Conservation (phyloP, 345 rosid species). For the Brassica rapa region DNA sequence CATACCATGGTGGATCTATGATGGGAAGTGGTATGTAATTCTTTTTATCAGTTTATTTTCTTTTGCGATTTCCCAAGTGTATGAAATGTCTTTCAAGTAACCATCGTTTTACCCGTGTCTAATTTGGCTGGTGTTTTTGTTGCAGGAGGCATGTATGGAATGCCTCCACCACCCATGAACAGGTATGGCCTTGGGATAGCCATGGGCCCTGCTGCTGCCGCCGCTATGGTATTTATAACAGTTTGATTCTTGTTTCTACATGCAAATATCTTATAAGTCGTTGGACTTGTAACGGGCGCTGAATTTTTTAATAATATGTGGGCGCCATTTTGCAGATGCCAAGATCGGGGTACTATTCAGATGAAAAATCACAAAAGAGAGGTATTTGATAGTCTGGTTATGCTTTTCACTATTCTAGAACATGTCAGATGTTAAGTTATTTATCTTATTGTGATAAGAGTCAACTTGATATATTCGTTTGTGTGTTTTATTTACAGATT, state of each 20-base stretch:
- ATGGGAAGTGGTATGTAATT: constrained; percentile 69
- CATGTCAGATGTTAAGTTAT: neutral
- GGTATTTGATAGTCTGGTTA: constrained; percentile 37
- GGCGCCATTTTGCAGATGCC: constrained; percentile 59
- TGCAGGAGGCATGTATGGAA: constrained; percentile 72
- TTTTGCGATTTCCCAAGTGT: neutral
- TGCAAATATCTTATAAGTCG: constrained; percentile 2
- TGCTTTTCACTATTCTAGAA: neutral
- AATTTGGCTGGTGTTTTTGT: constrained; percentile 8
- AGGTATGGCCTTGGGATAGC: constrained; percentile 88
- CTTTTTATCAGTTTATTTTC: neutral
- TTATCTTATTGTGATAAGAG: neutral
- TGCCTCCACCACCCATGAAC: constrained; percentile 82
- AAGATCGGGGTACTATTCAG: constrained; percentile 79
- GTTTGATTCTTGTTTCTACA: constrained; percentile 10
- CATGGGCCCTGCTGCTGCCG: constrained; percentile 74
- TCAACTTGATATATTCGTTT: constrained; percentile 4
- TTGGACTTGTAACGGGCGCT: neutral
- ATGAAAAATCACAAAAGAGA: constrained; percentile 70
- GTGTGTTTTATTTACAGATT: constrained; percentile 48
- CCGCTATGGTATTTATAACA: constrained; percentile 67
- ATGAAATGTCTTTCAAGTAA: neutral
- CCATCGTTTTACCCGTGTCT: constrained; percentile 10
- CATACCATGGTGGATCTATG: constrained; percentile 86
- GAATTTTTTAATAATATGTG: constrained; percentile 15